Conservation (phyloP, 1,284 basidiomycete genomes). For the Porogramme epimiltina region DNA sequence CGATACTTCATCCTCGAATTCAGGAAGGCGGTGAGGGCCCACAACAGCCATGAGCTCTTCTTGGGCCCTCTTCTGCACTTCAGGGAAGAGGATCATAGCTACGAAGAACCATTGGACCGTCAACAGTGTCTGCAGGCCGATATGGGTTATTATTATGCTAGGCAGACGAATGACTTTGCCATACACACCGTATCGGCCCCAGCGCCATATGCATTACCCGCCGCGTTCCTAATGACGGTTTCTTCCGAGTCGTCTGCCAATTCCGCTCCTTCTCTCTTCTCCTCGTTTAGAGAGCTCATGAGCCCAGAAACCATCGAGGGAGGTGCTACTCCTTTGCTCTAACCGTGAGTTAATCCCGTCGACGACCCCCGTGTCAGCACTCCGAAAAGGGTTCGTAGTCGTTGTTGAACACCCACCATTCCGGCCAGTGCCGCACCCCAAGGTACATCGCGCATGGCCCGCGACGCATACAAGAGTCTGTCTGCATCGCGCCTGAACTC, state of each 20-base stretch:
- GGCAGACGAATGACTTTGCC: too few species aligned
- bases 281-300: too few species aligned
- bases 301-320: background rate
- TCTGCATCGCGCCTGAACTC: background rate
- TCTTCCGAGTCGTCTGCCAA: background rate
- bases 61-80: slow-evolving; percentile 36
- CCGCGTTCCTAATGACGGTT: background rate
- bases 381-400: too few species aligned
- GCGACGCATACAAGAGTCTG: background rate
- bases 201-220: background rate
- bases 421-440: slow-evolving; percentile 10
- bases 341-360: too few species aligned
- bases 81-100: slow-evolving; percentile 36
- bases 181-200: slow-evolving; percentile 16
- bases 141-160: background rate
- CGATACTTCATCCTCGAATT: slow-evolving; percentile 33
- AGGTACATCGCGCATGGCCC: too few species aligned
- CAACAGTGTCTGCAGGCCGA: slow-evolving; percentile 12
- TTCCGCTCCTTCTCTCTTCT: too few species aligned
- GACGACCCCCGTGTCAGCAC: too few species aligned
- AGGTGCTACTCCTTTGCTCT: background rate
- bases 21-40: slow-evolving; percentile 36
- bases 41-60: slow-evolving; percentile 26
- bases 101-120: slow-evolving; percentile 34
- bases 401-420: background rate